Evolutionary conservation across 1,284 basidiomycete genomes (phyloP).

Genomic region (Exobasidium rhododendri): DNA sequence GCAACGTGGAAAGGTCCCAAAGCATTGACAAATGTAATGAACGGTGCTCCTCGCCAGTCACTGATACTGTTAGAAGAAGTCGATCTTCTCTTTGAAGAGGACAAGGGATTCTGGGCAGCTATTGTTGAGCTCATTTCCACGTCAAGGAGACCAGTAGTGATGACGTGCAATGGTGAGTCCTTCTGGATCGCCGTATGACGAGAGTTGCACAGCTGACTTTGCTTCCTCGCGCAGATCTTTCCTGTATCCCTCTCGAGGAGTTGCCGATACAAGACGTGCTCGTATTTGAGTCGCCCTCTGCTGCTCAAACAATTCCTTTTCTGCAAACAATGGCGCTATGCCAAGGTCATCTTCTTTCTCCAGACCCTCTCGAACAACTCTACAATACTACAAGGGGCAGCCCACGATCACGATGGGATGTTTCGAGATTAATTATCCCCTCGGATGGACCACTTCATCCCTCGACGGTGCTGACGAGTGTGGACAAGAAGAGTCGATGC

Average conservation of each 20-base stretch:
- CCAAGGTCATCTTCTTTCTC: slow-evolving; percentile 59
- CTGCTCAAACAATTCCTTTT: slow-evolving; percentile 65
- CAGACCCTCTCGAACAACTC: slow-evolving; percentile 15
- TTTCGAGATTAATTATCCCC: slow-evolving; percentile 25
- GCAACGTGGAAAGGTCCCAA: slow-evolving; percentile 8
- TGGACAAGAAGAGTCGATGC: slow-evolving; percentile 62
- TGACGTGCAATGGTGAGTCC: slow-evolving; percentile 49
- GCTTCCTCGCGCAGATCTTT: slow-evolving; percentile 26
- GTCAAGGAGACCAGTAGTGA: slow-evolving; percentile 45
- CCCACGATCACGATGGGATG: slow-evolving; percentile 14
- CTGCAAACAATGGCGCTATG: slow-evolving; percentile 66
- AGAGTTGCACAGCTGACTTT: slow-evolving; percentile 17
- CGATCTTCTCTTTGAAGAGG: slow-evolving; percentile 86
- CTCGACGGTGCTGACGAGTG: slow-evolving; percentile 65
- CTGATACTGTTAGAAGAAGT: slow-evolving; percentile 94
- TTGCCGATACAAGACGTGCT: slow-evolving; percentile 34
- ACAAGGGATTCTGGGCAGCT: slow-evolving; percentile 85
- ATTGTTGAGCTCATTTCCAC: slow-evolving; percentile 42
- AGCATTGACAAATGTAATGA: neutral
- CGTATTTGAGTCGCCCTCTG: slow-evolving; percentile 26
- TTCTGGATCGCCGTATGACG: slow-evolving; percentile 24
- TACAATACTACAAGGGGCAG: slow-evolving; percentile 15
- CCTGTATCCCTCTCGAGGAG: slow-evolving; percentile 25
- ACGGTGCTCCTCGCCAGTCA: slow-evolving; percentile 65
- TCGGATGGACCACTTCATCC: slow-evolving; percentile 57